Evolutionary conservation across 2,329 filamentous ascomycete species (phyloP), one percentile per base, ranked within the genome.

Genomic region (Camillea tinctor): DNA sequence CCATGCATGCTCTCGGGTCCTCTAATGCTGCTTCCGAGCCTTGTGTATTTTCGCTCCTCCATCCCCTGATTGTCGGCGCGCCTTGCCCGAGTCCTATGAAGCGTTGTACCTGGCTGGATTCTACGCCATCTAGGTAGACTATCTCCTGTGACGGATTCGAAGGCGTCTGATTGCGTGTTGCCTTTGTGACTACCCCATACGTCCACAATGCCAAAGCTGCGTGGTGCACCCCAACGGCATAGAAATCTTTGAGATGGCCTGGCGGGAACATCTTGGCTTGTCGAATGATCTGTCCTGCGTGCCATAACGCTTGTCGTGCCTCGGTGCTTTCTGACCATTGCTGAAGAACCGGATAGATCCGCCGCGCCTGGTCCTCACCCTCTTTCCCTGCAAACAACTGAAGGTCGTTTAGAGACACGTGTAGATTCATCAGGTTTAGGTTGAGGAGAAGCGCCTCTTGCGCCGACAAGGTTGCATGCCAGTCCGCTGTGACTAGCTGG

Each of bases 361-460:
- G 75, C 3, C 84, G 80, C 3, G 88, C 87, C 69, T 89, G 85
- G 36, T 88, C 86, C 62, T 87, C 83, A 22, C 86, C 87, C 64
- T 88, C 87, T 50, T 88, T 87, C 4, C 88, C 88, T 0, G 86
- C 84, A 64, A 90, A 89, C 3, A 88, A 79, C 67, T 90, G 87
- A 17, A 90, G 75, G 59, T 90, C 87, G 64, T 88, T 83, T 2
- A 89, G 75, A 0, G 85, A 85, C 50, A 88, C 81, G 69, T 90
- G 83, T 4, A 90, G 76, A 67, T 89, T 84, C 79, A 90, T 83
- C 59, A 87, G 76, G 11, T 89, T 76, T 1, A 88, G 76, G 66
- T 83, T 78, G 8, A 83, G 68, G n/a, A 84, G 69, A 17, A 84
- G 67, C 4, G 74, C 75, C 65, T 83, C 81, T 58, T 81, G 77